Evolutionary conservation across 2,329 filamentous ascomycete genomes (phyloP).

Genomic region (Fusarium redolens): DNA sequence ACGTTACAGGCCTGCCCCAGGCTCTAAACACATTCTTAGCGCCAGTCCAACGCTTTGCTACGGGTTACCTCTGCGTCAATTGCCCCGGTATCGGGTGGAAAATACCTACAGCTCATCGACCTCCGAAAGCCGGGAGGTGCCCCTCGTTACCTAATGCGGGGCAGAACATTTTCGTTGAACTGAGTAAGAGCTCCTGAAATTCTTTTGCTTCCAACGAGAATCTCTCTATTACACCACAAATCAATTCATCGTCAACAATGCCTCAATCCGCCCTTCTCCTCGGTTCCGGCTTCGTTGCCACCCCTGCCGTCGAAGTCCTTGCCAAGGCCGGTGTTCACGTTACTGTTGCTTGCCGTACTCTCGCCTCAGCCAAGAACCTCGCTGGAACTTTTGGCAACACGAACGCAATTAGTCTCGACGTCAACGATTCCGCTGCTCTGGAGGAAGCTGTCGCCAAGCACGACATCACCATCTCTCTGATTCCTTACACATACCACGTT

Average conservation of each 20-base stretch:
- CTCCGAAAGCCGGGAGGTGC: slow-evolving; percentile 25
- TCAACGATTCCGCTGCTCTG: slow-evolving; percentile 78
- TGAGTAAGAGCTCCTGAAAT: slow-evolving; percentile 13
- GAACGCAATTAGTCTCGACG: slow-evolving; percentile 84
- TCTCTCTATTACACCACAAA: slow-evolving; percentile 10
- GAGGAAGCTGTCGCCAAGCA: slow-evolving; percentile 84
- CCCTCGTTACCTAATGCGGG: slow-evolving; percentile 20
- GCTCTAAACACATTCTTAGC: not conserved
- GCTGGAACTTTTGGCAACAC: slow-evolving; percentile 78
- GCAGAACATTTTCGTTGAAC: slow-evolving; percentile 8
- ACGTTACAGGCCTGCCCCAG: slow-evolving; percentile 18
- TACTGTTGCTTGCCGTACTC: slow-evolving; percentile 84
- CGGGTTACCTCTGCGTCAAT: not conserved
- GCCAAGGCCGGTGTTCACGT: slow-evolving; percentile 69
- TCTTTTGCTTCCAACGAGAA: slow-evolving; percentile 20
- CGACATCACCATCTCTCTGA: slow-evolving; percentile 83
- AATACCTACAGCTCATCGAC: not conserved
- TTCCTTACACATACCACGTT: slow-evolving; percentile 92
- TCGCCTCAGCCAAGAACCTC: slow-evolving; percentile 81
- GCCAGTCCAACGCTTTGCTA: slow-evolving; percentile 13
- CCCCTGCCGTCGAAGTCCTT: slow-evolving; percentile 73
- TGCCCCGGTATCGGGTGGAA: slow-evolving; percentile 23
- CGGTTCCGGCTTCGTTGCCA: slow-evolving; percentile 69
- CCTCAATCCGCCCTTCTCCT: slow-evolving; percentile 46
- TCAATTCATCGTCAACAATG: slow-evolving; percentile 20